phyloP scores from a whole-genome alignment of 257 asterid species.

The Coffea eugenioides region DNA sequence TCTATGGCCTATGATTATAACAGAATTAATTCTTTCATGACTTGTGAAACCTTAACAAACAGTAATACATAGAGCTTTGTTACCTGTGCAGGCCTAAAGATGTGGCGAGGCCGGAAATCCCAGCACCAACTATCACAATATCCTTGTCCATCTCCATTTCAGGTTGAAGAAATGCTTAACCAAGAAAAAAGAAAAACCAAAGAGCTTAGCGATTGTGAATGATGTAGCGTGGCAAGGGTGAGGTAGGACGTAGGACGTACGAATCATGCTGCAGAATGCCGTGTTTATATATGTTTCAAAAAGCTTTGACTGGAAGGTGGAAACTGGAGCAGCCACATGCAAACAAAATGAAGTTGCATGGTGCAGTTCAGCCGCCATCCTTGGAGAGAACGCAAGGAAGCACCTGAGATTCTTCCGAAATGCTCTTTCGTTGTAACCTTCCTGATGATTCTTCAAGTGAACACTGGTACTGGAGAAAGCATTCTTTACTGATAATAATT shows the following conservation, averaged over 20 bases:
- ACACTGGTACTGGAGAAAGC: too few species aligned
- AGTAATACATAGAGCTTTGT: not conserved
- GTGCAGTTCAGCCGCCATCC: not conserved
- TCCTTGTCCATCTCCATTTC: slow-evolving; percentile 24
- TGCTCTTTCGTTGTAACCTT: too few species aligned
- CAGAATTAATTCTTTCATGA: not conserved
- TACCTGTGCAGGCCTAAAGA: slow-evolving; percentile 73
- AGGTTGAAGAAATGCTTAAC: not conserved
- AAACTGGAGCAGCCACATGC: not conserved
- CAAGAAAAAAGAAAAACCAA: not conserved
- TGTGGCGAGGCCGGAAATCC: slow-evolving; percentile 55
- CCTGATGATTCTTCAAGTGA: too few species aligned
- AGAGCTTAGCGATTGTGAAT: not conserved
- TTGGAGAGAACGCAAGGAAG: not conserved
- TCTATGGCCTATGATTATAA: not conserved
- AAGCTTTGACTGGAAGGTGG: too few species aligned
- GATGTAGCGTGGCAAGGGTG: not conserved
- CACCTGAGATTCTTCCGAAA: not conserved
- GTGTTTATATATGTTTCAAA: too few species aligned
- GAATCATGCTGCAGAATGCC: too few species aligned
- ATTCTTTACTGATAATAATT: too few species aligned
- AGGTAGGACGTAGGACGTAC: not conserved
- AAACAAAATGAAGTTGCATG: not conserved
- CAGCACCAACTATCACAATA: slow-evolving; percentile 50
- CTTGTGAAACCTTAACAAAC: not conserved